phyloP scores from a whole-genome alignment of 176 grass and related monocot species.

The Carex cristatella region DNA sequence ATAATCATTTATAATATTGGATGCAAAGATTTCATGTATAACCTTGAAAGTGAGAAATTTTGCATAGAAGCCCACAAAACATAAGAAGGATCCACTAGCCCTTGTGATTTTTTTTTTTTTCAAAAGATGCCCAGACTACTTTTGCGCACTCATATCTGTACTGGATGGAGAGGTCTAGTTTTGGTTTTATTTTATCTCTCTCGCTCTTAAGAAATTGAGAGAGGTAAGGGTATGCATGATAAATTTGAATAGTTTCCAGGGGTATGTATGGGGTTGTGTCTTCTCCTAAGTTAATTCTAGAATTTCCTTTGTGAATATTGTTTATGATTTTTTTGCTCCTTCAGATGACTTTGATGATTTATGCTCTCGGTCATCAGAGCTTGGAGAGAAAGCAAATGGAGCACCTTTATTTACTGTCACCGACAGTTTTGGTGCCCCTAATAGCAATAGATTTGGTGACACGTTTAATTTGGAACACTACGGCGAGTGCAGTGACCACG shows the following conservation, averaged over 20 bases:
- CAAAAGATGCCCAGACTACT: neutral
- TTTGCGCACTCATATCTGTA: neutral
- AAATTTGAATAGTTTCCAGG: neutral
- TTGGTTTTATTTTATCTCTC: neutral
- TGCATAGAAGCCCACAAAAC: neutral
- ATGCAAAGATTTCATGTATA: neutral
- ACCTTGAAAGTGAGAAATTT: neutral
- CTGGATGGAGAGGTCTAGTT: neutral
- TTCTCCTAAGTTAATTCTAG: neutral
- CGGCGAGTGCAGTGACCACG: constrained; percentile 35
- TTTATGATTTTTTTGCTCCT: neutral
- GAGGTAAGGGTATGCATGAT: neutral
- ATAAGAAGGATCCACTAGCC: neutral
- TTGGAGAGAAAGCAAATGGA: constrained; percentile 62
- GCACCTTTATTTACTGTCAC: constrained; percentile 83
- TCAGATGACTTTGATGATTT: constrained; percentile 87
- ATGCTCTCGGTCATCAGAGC: constrained; percentile 60
- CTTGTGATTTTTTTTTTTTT: neutral
- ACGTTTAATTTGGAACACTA: constrained; percentile 32
- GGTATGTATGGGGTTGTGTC: neutral
- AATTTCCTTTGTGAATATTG: neutral
- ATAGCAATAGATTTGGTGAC: constrained; percentile 20
- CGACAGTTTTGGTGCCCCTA: constrained; percentile 26
- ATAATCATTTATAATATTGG: neutral
- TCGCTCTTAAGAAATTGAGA: neutral